These are phyloP conservation scores for Helicostylum pulchrum DNA, from an alignment of 192 early-diverging fungal genomes.

Conservation along the genomic window DNA sequence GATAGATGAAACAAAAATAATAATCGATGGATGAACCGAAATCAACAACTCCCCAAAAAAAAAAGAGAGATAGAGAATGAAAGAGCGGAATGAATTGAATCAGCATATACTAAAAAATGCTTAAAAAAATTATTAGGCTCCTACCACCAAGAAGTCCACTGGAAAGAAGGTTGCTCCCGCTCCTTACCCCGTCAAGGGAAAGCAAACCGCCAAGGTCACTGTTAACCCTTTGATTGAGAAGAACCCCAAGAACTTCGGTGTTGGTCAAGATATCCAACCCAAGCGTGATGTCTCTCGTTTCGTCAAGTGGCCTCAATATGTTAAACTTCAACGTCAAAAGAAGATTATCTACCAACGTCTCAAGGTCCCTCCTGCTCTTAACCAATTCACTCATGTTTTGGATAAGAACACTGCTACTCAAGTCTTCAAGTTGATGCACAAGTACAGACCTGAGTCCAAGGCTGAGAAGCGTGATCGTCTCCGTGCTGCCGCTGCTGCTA, in stretches of 20 bases:
- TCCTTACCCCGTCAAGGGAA: conserved; percentile 71
- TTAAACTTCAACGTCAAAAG: conserved; percentile 98
- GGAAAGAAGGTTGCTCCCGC: conserved; percentile 91
- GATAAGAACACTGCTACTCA: conserved; percentile 99
- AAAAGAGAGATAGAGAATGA: background rate
- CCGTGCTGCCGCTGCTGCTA: conserved; percentile 78
- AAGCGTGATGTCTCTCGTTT: conserved; percentile 92
- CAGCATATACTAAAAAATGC: background rate
- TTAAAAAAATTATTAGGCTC: background rate
- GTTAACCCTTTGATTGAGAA: conserved; percentile 93
- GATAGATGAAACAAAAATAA: no score
- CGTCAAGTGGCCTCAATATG: conserved; percentile 99
- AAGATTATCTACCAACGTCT: conserved; percentile 96
- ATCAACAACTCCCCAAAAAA: no score
- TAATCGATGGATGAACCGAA: no score
- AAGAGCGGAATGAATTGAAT: conserved; percentile 1
- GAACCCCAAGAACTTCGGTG: conserved; percentile 89
- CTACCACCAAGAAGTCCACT: conserved; percentile 50
- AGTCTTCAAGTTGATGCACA: conserved; percentile 96
- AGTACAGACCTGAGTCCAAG: conserved; percentile 99
- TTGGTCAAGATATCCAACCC: conserved; percentile 97
- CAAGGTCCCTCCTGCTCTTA: conserved; percentile 98
- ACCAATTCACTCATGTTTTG: conserved; percentile 97
- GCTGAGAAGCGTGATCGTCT: conserved; percentile 95
- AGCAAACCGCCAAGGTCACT: conserved; percentile 64